These are phyloP conservation scores for Pseudogymnoascus sp. DNA, from an alignment of 2,329 filamentous ascomycete species.

Conservation along the genomic window DNA sequence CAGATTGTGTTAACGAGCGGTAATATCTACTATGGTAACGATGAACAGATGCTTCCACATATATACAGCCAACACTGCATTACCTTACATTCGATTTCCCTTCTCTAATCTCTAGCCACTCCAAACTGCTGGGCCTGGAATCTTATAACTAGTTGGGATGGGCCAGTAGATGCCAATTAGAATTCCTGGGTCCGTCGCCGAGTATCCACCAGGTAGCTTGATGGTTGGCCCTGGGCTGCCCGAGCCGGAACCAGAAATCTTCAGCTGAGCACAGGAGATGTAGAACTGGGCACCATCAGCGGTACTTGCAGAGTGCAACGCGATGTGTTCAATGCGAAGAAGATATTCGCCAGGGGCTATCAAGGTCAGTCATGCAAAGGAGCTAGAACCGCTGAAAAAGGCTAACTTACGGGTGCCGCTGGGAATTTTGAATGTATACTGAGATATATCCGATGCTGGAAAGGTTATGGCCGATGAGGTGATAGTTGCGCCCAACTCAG, in stretches of 20 bases:
- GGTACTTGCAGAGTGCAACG: slow-evolving; percentile 35
- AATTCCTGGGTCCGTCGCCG: slow-evolving; percentile 33
- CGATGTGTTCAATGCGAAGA: slow-evolving; percentile 38
- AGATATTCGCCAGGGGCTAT: slow-evolving; percentile 34
- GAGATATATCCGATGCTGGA: neutral
- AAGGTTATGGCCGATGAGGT: neutral
- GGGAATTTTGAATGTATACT: neutral
- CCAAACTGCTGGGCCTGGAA: slow-evolving; percentile 35
- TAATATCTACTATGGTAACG: neutral
- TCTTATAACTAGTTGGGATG: slow-evolving; percentile 30
- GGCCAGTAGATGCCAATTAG: slow-evolving; percentile 35
- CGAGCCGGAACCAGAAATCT: slow-evolving; percentile 27
- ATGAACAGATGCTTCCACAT: neutral
- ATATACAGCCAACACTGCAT: neutral
- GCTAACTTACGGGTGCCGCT: neutral
- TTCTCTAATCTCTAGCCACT: slow-evolving; percentile 15
- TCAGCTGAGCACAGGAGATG: slow-evolving; percentile 37
- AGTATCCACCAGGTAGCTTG: slow-evolving; percentile 28
- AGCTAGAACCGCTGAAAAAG: neutral
- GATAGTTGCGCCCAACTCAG: neutral
- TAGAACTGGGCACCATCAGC: slow-evolving; percentile 36
- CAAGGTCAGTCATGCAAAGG: neutral
- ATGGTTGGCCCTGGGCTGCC: slow-evolving; percentile 21
- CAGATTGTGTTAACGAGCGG: neutral
- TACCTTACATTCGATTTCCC: neutral